Base-by-base conservation (phyloP, 2,329 filamentous ascomycete genomes). In the Paecilomyces formosus region DNA sequence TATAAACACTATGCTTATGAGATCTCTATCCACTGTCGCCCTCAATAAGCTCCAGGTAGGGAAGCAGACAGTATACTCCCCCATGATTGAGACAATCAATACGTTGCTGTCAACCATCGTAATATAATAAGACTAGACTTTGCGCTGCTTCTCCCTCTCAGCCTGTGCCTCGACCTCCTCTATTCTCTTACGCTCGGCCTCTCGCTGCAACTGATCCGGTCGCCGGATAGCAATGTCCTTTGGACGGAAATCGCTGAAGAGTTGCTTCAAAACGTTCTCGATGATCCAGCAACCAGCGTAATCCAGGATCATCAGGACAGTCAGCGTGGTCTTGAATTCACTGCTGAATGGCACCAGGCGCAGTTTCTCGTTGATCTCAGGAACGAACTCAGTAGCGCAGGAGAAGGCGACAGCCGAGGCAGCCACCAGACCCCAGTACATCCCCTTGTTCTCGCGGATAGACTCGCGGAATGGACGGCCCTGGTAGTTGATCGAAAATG, bases 401-500 rank as follows among this genome's bases (percentile, higher is more conserved):
- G 88, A 88, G 75, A 99, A 97, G 5, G 94, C 93, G 30, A 99
- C 89, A 50, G 82, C 91, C 0, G 91, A 90, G 15, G 97, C 93
- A 63, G 89, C 88, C 49, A 99, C 79, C 58, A 99, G 91, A 60
- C 94, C 94, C 82, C 89, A 99, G 80, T 94, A 99, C 94, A 99
- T 99, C 73, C 90, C 92, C 74, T 87, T 89, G 81, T 99, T 99
- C 78, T 97, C 94, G 4, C 89, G 88, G 64, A 99, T 91, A 22
- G 89, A 89, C 78, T 99, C 94, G 60, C 94, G 90, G 88, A 99
- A 99, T 12, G 94, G 94, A 9, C 94, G 89, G 60, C 94, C 94
- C 76, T 99, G 94, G 80, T 99, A 99, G 81, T 99, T 99, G 81
- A 99, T 96, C 61, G 94, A 92, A 69, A 99, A 99, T 2, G 94